These are phyloP conservation scores for Knoxia roxburghii DNA, from an alignment of 257 asterid species.

Conservation along the genomic window DNA sequence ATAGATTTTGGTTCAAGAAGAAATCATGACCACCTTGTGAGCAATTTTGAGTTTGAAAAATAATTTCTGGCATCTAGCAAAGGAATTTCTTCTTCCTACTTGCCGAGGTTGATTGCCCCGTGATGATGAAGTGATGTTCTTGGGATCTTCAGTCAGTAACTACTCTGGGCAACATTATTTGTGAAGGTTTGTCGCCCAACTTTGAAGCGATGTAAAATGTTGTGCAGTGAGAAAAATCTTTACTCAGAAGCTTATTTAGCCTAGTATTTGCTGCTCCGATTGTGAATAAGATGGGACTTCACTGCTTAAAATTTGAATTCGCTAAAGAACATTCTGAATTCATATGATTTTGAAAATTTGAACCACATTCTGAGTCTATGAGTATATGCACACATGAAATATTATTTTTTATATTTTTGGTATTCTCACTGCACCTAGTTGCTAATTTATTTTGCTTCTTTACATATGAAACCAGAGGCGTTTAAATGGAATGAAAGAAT, in stretches of 20 bases:
- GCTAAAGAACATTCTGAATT: background rate
- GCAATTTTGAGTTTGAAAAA: background rate
- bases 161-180: background rate
- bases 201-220: background rate
- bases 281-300: background rate
- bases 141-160: background rate
- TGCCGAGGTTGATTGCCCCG: slow-evolving; percentile 3
- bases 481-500: slow-evolving; percentile 3
- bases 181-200: background rate
- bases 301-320: background rate
- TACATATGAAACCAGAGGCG: background rate
- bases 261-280: too few relatives aligned
- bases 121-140: background rate
- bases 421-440: background rate
- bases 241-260: background rate
- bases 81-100: background rate
- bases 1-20: too few relatives aligned
- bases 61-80: background rate
- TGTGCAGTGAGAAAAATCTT: background rate
- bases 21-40: too few relatives aligned
- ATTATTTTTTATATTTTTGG: background rate
- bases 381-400: background rate
- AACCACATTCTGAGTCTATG: background rate
- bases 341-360: background rate
- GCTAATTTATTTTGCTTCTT: background rate